A percentile compares a stretch with the other conserved stretches of the same genome.
Evolutionary conservation across 1,284 basidiomycete species (phyloP).

Genomic region (Marasmius fiardii): DNA sequence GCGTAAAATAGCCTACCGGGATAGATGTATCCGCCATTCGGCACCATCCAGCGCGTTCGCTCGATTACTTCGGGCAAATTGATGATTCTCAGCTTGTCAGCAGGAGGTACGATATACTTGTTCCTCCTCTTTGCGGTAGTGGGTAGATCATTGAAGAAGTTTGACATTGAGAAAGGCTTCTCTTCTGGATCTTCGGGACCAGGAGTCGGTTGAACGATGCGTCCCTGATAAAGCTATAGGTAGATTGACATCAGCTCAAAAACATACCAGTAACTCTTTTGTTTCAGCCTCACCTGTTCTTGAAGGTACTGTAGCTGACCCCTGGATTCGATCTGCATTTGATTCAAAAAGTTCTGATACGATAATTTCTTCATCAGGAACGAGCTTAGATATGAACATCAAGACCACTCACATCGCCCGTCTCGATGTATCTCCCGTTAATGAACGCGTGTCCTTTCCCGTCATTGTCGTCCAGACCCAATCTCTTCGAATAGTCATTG

Average conservation of each 20-base stretch:
- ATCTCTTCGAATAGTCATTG: slow-evolving; percentile 46
- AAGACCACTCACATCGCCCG: slow-evolving; percentile 61
- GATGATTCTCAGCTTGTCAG: slow-evolving; percentile 44
- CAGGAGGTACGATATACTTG: slow-evolving; percentile 56
- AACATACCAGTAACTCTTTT: neutral
- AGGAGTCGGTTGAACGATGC: slow-evolving; percentile 32
- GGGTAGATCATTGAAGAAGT: slow-evolving; percentile 89
- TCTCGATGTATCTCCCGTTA: slow-evolving; percentile 79
- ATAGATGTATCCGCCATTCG: slow-evolving; percentile 40
- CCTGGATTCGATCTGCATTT: slow-evolving; percentile 61
- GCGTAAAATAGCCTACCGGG: slow-evolving; percentile 39
- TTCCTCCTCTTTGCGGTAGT: slow-evolving; percentile 70
- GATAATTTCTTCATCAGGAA: neutral
- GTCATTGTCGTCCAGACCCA: slow-evolving; percentile 38
- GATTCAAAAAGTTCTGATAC: slow-evolving; percentile 59
- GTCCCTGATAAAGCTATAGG: slow-evolving; percentile 58
- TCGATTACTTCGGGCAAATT: slow-evolving; percentile 49
- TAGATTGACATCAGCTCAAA: slow-evolving; percentile 10
- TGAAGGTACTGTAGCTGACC: slow-evolving; percentile 69
- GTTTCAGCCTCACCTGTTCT: slow-evolving; percentile 50
- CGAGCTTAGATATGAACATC: slow-evolving; percentile 9
- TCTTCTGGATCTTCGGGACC: neutral
- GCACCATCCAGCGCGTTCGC: slow-evolving; percentile 31
- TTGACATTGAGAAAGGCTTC: slow-evolving; percentile 41
- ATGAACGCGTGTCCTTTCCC: slow-evolving; percentile 71